Percentiles rank a stretch among this genome's conserved stretches.
phyloP scores from a whole-genome alignment of 2,329 filamentous ascomycete genomes.

The Fusarium denticulatum region DNA sequence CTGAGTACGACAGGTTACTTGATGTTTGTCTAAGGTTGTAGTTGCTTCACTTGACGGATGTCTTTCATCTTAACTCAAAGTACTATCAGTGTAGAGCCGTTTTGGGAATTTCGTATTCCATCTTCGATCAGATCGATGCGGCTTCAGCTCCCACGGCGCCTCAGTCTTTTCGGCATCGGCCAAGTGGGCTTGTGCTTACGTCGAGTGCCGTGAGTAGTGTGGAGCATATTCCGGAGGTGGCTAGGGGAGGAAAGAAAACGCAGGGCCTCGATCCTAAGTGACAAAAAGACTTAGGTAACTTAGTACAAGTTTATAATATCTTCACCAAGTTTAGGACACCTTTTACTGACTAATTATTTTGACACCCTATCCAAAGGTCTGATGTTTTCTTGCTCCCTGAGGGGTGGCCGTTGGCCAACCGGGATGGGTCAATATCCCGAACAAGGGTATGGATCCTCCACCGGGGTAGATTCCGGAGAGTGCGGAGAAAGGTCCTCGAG shows the following conservation, averaged over 20 bases:
- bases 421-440: not conserved
- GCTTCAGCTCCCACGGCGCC: not conserved
- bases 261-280: no score
- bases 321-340: no score
- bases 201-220: not conserved
- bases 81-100: rapidly evolving
- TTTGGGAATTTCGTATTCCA: not conserved
- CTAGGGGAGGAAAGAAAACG: no score
- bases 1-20: not conserved
- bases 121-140: not conserved
- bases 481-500: not conserved
- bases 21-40: not conserved
- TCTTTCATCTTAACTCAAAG: not conserved
- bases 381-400: no score
- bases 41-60: not conserved
- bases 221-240: not conserved
- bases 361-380: no score
- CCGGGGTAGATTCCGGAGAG: not conserved
- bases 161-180: not conserved
- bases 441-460: not conserved
- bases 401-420: not conserved
- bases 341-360: no score
- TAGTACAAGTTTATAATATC: no score
- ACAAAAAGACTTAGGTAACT: no score
- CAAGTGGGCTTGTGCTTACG: not conserved